Base-by-base conservation (phyloP, 768 basidiomycete genomes). In the Mycena galopus region DNA sequence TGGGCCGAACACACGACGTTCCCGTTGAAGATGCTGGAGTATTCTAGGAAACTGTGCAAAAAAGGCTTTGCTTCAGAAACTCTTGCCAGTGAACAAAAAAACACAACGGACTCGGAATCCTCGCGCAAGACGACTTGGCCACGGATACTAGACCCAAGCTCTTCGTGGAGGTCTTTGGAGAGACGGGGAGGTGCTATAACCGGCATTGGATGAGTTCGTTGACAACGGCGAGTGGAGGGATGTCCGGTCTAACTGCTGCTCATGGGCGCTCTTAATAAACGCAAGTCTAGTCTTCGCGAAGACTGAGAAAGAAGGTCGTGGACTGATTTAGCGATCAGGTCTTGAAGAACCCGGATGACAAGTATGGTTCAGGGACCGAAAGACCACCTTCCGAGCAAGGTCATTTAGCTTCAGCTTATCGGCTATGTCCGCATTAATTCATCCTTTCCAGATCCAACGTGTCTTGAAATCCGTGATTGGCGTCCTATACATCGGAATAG, bases 21-120 rank as follows among this genome's bases (percentile, higher is more conserved):
- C 6, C 94, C 94, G 74, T 96, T 96, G 86, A 95, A 96, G 65
- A 95, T 86, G 37, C 80, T 86, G 6, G 85, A 82, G 72, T 85
- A 86, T 69, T 88, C 86, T 16, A 73, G 62, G 76, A 90, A 90
- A 25, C 88, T 89, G 71, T 17, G n/a, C n/a, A n/a, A n/a, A n/a
- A n/a, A n/a, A n/a, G 32, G 25, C 63, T 44, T 44, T 29, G 25
- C 64, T 53, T 53, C 37, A 4, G n/a, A 21, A 19, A 61, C 47
- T 55, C 11, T 64, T 62, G n/a, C n/a, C 58, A 47, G 8, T 35
- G 44, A 33, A 30, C 14, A 33, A 23, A 27, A 53, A 23, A 30
- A 23, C 23, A 19, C 33, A 59, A 73, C 77, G 65, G 77, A 88
- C 88, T 82, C 82, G 23, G 83, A 71, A 68, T 88, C 84, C 35